Evolutionary conservation across 1,284 basidiomycete species (phyloP), one percentile per base, ranked within the genome.

Genomic region (Mycena sp.): DNA sequence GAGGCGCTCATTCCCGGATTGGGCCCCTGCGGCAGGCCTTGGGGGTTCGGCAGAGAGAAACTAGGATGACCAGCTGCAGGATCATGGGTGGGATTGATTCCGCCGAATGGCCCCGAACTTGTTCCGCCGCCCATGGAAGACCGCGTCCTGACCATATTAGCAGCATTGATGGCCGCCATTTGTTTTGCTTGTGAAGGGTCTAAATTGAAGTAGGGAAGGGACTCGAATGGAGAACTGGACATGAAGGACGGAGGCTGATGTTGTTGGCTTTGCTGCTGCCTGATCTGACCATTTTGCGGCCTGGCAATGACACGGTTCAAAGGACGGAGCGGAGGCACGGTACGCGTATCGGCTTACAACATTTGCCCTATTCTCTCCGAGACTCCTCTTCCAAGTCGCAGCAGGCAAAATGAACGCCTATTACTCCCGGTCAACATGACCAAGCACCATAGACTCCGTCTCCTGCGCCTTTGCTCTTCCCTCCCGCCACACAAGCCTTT

Each of bases 121-220:
- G 87, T 85, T 85, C 87, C 86, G 81, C 83, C 82, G 63, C 69
- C 63, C 58, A 80, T 73, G 69, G 80, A 65, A 81, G 78, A 56
- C 74, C 77, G 73, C 86, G 84, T 75, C 89, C 85, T 70, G 85
- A 57, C 85, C 68, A 87, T 81, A 69, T 82, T 86, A 57, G 83
- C 87, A 58, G 84, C 87, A 70, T 80, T 87, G 69, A 93, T 85
- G 17, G 87, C 87, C 37, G 88, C 88, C 85, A 92, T 90, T 77
- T 93, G 91, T 74, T 91, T 92, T 64, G 84, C 85, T 46, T 84
- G 81, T 49, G 54, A 80, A 80, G 63, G 82, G 76, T 63, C 61
- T 12, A 63, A 19, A 46, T 63, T 63, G 54, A 57, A 52, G 55
- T 51, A 62, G 72, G 87, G 86, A 63, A 87, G 78, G 17, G 67